phyloP scores from a whole-genome alignment of 2,329 filamentous ascomycete species.

The Trichothecium sympodiale region DNA sequence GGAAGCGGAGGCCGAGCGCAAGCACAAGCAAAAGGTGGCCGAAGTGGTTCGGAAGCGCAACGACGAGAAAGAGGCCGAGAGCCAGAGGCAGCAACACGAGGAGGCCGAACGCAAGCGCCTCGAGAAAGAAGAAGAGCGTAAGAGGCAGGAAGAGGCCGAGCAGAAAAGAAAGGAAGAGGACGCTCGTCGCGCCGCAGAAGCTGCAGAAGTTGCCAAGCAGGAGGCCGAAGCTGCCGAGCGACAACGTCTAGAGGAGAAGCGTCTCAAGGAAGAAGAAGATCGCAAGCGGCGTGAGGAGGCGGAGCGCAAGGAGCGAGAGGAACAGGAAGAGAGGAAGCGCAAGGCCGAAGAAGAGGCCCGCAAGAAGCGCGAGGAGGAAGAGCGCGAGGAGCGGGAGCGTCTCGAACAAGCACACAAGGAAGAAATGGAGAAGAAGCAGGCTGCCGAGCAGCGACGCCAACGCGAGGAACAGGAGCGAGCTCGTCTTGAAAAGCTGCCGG shows the following conservation, averaged over 20 bases:
- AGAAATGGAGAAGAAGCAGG: too few relatives aligned
- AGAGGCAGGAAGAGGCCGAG: constrained; percentile 11
- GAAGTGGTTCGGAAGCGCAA: constrained; percentile 1
- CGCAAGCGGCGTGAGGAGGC: constrained; percentile 27
- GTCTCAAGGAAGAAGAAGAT: constrained; percentile 25
- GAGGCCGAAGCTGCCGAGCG: constrained; percentile 27
- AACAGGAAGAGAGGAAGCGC: constrained; percentile 30
- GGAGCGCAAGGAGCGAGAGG: constrained; percentile 5
- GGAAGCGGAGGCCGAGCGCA: constrained; percentile 5
- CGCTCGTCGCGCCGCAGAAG: too few relatives aligned
- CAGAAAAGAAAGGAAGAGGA: constrained; percentile 8
- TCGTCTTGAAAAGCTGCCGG: constrained; percentile 45
- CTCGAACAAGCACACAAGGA: constrained; percentile 36
- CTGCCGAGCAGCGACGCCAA: constrained; percentile 40
- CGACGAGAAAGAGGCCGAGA: constrained; percentile 18
- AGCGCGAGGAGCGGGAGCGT: too few relatives aligned
- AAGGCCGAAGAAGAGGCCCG: constrained; percentile 5
- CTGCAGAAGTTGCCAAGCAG: constrained; percentile 28
- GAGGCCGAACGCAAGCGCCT: constrained; percentile 22
- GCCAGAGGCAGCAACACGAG: constrained; percentile 24
- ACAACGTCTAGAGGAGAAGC: constrained; percentile 24
- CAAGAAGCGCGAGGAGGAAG: constrained; percentile 31
- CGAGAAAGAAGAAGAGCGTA: constrained; percentile 23
- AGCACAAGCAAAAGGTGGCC: constrained; percentile 13
- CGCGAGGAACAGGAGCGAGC: constrained; percentile 37